A percentile compares a stretch with the other conserved stretches of the same genome.
phyloP scores from a whole-genome alignment of 2,329 filamentous ascomycete species.

The Myriosclerotinia scirpicola region DNA sequence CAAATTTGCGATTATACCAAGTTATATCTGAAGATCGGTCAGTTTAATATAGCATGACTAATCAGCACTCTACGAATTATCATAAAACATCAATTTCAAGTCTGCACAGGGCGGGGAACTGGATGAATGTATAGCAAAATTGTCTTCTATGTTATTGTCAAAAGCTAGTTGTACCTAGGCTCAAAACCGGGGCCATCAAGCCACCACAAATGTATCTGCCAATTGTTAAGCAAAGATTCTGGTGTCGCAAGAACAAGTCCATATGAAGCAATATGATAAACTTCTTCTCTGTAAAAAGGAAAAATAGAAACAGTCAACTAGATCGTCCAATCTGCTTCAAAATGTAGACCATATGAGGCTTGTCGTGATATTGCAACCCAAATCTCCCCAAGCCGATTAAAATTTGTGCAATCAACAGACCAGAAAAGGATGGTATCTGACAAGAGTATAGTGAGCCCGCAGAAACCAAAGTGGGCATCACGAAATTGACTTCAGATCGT shows the following conservation, averaged over 20 bases:
- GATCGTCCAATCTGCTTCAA: slow-evolving; percentile 29
- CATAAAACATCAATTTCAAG: not conserved
- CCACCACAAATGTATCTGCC: slow-evolving; percentile 18
- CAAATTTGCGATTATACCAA: not conserved
- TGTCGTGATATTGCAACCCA: slow-evolving; percentile 22
- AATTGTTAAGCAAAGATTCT: slow-evolving; percentile 15
- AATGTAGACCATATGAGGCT: slow-evolving; percentile 24
- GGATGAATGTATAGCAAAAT: slow-evolving; percentile 9
- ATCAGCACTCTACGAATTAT: not conserved
- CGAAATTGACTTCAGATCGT: slow-evolving; percentile 18
- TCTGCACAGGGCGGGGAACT: not conserved
- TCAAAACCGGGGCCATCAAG: slow-evolving; percentile 25
- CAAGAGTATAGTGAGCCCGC: slow-evolving; percentile 4
- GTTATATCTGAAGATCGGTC: not conserved
- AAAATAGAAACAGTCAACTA: slow-evolving; percentile 23
- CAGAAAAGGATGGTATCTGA: slow-evolving; percentile 21
- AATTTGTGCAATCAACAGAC: slow-evolving; percentile 18
- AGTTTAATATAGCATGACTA: not conserved
- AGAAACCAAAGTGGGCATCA: slow-evolving; percentile 15
- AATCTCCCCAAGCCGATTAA: slow-evolving; percentile 17
- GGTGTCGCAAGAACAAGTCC: slow-evolving; percentile 7
- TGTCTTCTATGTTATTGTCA: slow-evolving; percentile 13
- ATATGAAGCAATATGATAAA: slow-evolving; percentile 16
- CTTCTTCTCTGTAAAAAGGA: slow-evolving; percentile 3
- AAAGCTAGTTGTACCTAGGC: slow-evolving; percentile 21